Conservation (phyloP, 106 monocot genomes). For the Alisma plantagoaquatica region DNA sequence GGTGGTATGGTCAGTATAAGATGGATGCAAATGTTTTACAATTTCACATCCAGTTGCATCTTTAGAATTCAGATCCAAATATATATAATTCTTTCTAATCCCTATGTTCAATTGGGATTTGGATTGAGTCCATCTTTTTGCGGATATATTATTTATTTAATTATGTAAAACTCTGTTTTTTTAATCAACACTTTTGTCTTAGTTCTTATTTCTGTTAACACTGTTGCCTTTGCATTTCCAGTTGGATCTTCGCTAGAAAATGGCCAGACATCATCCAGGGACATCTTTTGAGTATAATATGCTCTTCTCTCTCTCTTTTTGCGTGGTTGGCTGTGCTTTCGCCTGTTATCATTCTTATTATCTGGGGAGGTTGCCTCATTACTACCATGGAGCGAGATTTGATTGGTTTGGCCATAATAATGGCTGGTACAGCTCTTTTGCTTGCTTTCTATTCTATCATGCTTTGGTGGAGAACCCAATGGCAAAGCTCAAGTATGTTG, state of each 20-base stretch:
- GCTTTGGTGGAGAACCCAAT: constrained; percentile 99
- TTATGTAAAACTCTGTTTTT: too few species aligned
- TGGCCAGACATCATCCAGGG: constrained; percentile 87
- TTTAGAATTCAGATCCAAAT: too few species aligned
- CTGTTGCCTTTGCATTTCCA: constrained; percentile 10
- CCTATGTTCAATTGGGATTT: too few species aligned
- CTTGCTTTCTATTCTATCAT: constrained; percentile 96
- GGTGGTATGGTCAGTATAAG: too few species aligned
- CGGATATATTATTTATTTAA: too few species aligned
- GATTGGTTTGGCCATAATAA: constrained; percentile 83
- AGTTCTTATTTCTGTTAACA: too few species aligned
- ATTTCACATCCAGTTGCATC: too few species aligned
- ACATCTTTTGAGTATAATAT: constrained; percentile 44
- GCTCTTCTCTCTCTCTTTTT: constrained; percentile 46
- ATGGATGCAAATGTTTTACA: too few species aligned
- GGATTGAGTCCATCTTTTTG: too few species aligned
- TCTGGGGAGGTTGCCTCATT: constrained; percentile 77
- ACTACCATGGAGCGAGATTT: constrained; percentile 55
- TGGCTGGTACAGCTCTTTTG: constrained; percentile 81
- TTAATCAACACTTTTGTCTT: too few species aligned
- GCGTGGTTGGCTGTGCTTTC: constrained; percentile 75
- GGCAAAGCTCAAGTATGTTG: constrained; percentile 98
- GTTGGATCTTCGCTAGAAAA: constrained; percentile 99
- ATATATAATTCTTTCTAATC: too few species aligned
- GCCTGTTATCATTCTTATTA: constrained; percentile 45